Evolutionary conservation across 768 basidiomycete species (phyloP).

Genomic region (Lentinula aciculospora): DNA sequence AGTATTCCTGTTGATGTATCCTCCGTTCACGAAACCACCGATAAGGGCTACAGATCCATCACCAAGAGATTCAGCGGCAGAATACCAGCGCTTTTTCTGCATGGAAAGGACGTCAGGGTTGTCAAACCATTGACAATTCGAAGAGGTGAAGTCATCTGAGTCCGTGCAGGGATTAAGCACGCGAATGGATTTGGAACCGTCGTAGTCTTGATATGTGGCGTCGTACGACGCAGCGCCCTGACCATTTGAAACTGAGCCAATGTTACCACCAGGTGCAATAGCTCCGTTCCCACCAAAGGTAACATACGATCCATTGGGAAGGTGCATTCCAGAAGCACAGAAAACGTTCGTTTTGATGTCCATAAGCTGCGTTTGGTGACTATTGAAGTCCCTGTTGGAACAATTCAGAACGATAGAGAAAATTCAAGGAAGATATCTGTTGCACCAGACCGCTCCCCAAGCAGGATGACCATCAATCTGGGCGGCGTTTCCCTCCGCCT

Average conservation of each 20-base stretch:
- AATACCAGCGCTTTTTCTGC: constrained; percentile 74
- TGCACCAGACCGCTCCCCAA: constrained; percentile 66
- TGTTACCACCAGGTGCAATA: constrained; percentile 56
- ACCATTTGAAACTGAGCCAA: constrained; percentile 45
- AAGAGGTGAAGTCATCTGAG: constrained; percentile 37
- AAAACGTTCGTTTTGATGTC: constrained; percentile 71
- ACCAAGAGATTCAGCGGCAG: constrained; percentile 63
- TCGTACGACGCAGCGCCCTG: constrained; percentile 50
- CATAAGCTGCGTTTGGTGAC: constrained; percentile 58
- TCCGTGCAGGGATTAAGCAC: constrained; percentile 71
- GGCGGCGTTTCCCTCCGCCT: constrained; percentile 72
- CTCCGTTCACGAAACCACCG: constrained; percentile 75
- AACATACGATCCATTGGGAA: constrained; percentile 72
- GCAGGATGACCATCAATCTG: constrained; percentile 66
- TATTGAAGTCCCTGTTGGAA: constrained; percentile 49
- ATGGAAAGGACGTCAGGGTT: constrained; percentile 55
- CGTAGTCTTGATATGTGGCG: constrained; percentile 69
- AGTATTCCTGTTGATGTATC: constrained; percentile 73
- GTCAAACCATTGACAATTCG: constrained; percentile 70
- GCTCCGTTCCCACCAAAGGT: constrained; percentile 80
- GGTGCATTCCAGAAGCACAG: constrained; percentile 78
- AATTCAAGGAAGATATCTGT: not conserved
- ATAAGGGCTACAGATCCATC: constrained; percentile 79
- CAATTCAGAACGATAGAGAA: not conserved
- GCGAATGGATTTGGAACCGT: constrained; percentile 76